Evolutionary conservation across 129 eudicot species (phyloP), one percentile per base, ranked within the genome.

Genomic region (Mikania micrantha): DNA sequence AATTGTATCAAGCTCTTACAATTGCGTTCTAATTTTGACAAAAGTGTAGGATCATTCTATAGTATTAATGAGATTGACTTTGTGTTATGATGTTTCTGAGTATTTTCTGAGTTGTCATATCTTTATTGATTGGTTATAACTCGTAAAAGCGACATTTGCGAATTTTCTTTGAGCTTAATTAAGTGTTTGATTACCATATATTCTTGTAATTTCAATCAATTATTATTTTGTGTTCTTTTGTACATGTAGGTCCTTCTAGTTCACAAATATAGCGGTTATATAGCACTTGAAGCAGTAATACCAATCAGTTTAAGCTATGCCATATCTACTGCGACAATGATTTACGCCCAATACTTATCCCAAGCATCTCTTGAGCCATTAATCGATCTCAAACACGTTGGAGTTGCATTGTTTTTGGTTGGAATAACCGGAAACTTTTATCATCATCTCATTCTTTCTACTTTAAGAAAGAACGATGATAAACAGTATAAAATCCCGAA

Each of bases 361-460:
- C 44, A 9, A 29, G 68, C 44, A 28, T 19, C 29, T 50, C 69
- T 38, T 4, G 80, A 83, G 61, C 86, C 84, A 1, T 3, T 65
- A 1, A 16, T 80, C 1, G 82, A 86, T 60, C 77, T 86, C 32
- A 75, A 74, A 71, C 66, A 71, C 16, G 13, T 49, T 17, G 88
- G 93, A 48, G 5, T 24, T 4, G 72, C 17, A 4, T 28, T 81
- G 61, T 81, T 84, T 74, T 34, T 81, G 22, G 17, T 84, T 0
- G 93, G 93, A 40, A 80, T 81, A 49, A 36, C 10, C 5, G 90
- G 85, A 15, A 84, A 80, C 69, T 77, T 79, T 58, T 87, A 81
- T 57, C 88, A 84, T 74, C 87, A 79, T 64, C 47, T 52, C 49
- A 74, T 88, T 60, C 91, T 88, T 13, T 80, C 95, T 17, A 84